phyloP scores from a whole-genome alignment of 2,329 filamentous ascomycete species.

The Trichoderma sp. region DNA sequence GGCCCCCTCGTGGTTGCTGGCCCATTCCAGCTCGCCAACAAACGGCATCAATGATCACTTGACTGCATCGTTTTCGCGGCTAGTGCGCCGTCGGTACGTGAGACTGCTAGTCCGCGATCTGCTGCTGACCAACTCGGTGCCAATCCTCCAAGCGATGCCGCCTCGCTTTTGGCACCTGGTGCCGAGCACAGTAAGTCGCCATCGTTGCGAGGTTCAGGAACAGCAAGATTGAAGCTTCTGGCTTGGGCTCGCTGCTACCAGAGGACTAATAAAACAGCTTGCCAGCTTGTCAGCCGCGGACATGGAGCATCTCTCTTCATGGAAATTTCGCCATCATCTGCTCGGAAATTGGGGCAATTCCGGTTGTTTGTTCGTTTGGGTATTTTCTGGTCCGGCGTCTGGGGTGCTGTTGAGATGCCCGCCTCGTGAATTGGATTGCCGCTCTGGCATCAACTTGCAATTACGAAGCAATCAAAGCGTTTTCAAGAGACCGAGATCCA shows the following conservation, averaged over 20 bases:
- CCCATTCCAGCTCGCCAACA: slow-evolving; percentile 14
- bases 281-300: background rate
- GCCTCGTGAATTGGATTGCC: background rate
- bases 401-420: background rate
- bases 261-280: background rate
- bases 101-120: background rate
- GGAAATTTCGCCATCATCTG: background rate
- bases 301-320: slow-evolving; percentile 8
- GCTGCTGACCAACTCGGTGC: slow-evolving; percentile 18
- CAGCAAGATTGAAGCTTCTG: background rate
- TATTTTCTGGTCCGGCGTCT: background rate
- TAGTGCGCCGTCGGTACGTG: slow-evolving; percentile 4
- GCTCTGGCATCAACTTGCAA: background rate
- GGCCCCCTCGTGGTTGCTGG: background rate
- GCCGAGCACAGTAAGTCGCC: background rate
- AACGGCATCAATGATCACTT: slow-evolving; percentile 19
- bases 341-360: slow-evolving; percentile 3
- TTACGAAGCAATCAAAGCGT: background rate
- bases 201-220: background rate
- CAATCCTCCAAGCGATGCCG: slow-evolving; percentile 5
- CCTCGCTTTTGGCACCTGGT: background rate
- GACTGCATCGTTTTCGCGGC: slow-evolving; percentile 19
- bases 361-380: background rate
- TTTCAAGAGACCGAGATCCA: background rate
- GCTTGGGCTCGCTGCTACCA: background rate